Percentiles rank a stretch among this genome's conserved stretches.
These are phyloP conservation scores for Cyberlindnera misumaiensis DNA, from an alignment of 805 yeast species.

Conservation along the genomic window DNA sequence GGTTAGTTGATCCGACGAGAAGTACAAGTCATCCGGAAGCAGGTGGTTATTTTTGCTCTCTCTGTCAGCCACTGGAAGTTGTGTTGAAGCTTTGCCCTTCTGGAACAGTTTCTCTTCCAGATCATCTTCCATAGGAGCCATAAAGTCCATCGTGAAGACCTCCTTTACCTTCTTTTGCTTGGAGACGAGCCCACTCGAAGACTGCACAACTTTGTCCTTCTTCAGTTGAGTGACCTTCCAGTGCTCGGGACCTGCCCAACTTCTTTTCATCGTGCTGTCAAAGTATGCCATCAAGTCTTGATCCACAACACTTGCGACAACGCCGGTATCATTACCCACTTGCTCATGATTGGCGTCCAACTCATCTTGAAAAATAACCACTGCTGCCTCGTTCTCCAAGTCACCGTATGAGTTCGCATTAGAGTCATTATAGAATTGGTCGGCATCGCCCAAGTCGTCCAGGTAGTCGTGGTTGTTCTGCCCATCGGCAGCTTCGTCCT, in stretches of 20 bases:
- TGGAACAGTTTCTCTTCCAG: conserved; percentile 36
- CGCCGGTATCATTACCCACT: conserved; percentile 18
- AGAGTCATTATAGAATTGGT: conserved; percentile 19
- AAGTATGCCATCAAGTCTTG: conserved; percentile 72
- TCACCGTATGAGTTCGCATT: conserved; percentile 19
- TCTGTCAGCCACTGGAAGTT: conserved; percentile 36
- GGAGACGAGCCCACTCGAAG: conserved; percentile 4
- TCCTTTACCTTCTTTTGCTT: conserved; percentile 29
- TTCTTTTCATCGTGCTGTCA: conserved; percentile 58
- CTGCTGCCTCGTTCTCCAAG: conserved; percentile 19
- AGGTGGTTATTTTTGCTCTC: conserved; percentile 37
- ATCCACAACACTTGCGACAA: conserved; percentile 35
- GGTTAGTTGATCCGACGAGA: conserved; percentile 61
- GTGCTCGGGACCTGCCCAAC: conserved; percentile 91
- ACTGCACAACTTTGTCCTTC: conserved; percentile 19
- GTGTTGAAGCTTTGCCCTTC: conserved; percentile 27
- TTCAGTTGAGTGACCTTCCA: conserved; percentile 75
- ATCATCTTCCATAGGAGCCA: conserved; percentile 26
- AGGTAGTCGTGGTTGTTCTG: conserved; percentile 12
- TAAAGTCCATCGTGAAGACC: conserved; percentile 36
- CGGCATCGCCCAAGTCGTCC: conserved; percentile 20
- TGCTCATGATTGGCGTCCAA: conserved; percentile 10
- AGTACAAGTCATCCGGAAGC: conserved; percentile 69
- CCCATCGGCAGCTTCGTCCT: conserved; percentile 14
- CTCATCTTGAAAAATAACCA: conserved; percentile 19